Evolutionary conservation across 1,284 basidiomycete species (phyloP).

Genomic region (Termitomyces sp.): DNA sequence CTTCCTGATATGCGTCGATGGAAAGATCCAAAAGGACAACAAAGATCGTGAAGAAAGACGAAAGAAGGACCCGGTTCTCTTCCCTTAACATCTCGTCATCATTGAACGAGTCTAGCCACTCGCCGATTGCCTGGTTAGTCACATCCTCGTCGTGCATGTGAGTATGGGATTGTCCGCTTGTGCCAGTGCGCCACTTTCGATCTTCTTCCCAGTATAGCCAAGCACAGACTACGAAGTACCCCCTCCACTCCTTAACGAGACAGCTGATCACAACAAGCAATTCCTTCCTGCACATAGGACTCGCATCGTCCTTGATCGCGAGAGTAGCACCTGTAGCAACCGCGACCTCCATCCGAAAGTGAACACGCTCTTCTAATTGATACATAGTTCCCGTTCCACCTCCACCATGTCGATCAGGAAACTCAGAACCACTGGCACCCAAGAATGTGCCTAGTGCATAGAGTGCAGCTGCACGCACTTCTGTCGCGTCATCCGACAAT

Average conservation of each 20-base stretch:
- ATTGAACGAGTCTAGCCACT: constrained; percentile 68
- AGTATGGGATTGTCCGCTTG: constrained; percentile 28
- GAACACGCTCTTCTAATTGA: constrained; percentile 75
- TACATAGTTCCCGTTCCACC: constrained; percentile 85
- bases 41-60: constrained; percentile 91
- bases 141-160: constrained; percentile 54
- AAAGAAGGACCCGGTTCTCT: constrained; percentile 80
- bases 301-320: constrained; percentile 89
- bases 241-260: constrained; percentile 93
- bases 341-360: constrained; percentile 76
- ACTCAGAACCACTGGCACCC: constrained; percentile 79
- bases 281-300: constrained; percentile 95
- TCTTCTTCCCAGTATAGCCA: constrained; percentile 95
- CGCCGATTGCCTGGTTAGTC: constrained; percentile 63
- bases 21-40: constrained; percentile 87
- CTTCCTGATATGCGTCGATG: constrained; percentile 90
- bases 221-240: constrained; percentile 93
- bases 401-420: constrained; percentile 64
- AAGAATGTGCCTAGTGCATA: constrained; percentile 94
- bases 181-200: constrained; percentile 45
- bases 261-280: constrained; percentile 89
- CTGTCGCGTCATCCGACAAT: constrained; percentile 85
- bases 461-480: constrained; percentile 88
- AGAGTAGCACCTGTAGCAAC: constrained; percentile 73
- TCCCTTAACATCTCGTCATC: constrained; percentile 67